A percentile compares a stretch with the other conserved stretches of the same genome.
Evolutionary conservation across 2,329 filamentous ascomycete genomes (phyloP).

Genomic region (Colletotrichum melonis): DNA sequence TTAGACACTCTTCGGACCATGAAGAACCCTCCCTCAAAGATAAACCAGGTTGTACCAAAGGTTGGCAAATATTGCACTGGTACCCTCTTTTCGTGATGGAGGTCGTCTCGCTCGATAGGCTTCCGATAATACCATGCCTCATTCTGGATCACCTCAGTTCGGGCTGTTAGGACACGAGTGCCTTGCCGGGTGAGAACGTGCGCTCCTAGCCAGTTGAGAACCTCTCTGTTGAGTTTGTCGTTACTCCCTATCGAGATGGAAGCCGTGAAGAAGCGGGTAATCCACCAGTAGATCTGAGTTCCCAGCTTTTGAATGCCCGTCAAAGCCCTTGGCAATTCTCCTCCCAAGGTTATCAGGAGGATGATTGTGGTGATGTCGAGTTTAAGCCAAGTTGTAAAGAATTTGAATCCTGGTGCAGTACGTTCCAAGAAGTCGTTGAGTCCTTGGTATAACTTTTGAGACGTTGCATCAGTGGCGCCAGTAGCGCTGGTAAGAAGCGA

Average conservation of each 20-base stretch:
- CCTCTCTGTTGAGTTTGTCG: constrained; percentile 51
- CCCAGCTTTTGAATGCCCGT: constrained; percentile 43
- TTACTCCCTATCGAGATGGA: constrained; percentile 50
- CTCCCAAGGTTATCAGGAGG: constrained; percentile 47
- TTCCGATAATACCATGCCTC: constrained; percentile 45
- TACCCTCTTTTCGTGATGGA: constrained; percentile 45
- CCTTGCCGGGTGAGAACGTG: constrained; percentile 45
- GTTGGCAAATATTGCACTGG: constrained; percentile 51
- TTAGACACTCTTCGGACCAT: constrained; percentile 47
- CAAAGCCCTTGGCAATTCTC: constrained; percentile 45
- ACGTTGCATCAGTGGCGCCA: constrained; percentile 2
- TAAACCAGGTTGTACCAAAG: constrained; percentile 51
- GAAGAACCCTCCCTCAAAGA: constrained; percentile 47
- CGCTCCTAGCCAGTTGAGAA: constrained; percentile 51
- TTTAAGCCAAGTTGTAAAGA: constrained; percentile 48
- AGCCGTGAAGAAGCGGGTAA: constrained; percentile 50
- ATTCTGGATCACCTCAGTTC: constrained; percentile 45
- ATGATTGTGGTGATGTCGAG: constrained; percentile 48
- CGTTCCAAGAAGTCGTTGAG: constrained; percentile 23
- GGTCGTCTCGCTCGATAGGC: constrained; percentile 44
- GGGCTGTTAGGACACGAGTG: constrained; percentile 48
- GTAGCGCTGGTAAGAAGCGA: constrained; percentile 18
- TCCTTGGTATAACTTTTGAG: neutral
- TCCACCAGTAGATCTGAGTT: constrained; percentile 48
- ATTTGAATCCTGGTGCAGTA: constrained; percentile 39